Evolutionary conservation across 352 stramenopile species (phyloP).

Genomic region (Aphanomyces invadans): DNA sequence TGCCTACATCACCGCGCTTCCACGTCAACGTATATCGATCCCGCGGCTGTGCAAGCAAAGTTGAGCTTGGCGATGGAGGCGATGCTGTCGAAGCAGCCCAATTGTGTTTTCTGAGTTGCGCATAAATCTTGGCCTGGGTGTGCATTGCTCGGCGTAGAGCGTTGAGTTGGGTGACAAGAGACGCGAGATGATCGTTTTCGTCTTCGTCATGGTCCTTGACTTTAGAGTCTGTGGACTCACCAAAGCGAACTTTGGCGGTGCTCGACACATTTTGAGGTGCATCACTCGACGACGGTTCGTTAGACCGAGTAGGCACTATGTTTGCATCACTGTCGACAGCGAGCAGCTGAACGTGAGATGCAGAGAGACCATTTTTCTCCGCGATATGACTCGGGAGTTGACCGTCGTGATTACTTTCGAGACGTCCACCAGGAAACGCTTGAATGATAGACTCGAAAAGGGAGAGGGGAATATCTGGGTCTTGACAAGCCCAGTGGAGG

Average conservation of each 20-base stretch:
- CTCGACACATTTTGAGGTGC: background rate
- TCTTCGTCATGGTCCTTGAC: constrained; percentile 6
- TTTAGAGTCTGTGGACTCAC: too few species aligned
- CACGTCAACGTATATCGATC: constrained; percentile 58
- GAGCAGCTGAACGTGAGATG: constrained; percentile 2
- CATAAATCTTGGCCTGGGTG: constrained; percentile 60
- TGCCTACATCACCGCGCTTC: constrained; percentile 75
- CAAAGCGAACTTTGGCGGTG: background rate
- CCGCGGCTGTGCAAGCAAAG: background rate
- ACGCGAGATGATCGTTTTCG: constrained; percentile 35
- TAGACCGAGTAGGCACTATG: too few species aligned
- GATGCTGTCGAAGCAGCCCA: background rate
- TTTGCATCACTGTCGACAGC: too few species aligned
- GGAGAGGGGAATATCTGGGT: background rate
- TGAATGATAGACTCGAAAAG: constrained; percentile 5
- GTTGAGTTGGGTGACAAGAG: constrained; percentile 56
- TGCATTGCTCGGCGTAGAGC: constrained; percentile 55
- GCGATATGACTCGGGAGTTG: constrained; percentile 1
- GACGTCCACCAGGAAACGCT: background rate
- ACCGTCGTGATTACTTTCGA: background rate
- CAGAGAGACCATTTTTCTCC: background rate
- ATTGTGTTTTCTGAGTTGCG: constrained; percentile 24
- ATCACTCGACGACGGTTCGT: background rate
- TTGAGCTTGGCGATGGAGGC: background rate
- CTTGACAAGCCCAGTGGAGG: constrained; percentile 17